Evolutionary conservation across 495 filamentous ascomycete species (phyloP).

Genomic region (Tetracladium marchalianum): DNA sequence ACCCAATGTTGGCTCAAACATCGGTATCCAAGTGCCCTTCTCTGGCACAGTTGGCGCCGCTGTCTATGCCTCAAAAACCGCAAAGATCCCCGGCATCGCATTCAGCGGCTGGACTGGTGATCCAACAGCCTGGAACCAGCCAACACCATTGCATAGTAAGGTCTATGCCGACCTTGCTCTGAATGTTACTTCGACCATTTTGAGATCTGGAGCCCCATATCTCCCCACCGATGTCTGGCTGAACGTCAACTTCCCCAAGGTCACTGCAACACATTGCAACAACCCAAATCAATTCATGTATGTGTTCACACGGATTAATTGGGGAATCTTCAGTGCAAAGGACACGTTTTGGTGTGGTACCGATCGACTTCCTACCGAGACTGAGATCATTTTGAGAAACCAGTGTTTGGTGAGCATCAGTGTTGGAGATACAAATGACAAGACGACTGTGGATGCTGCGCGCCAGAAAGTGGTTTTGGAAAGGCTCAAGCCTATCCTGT

Average conservation of each 20-base stretch:
- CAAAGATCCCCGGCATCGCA: constrained; percentile 50
- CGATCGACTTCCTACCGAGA: constrained; percentile 47
- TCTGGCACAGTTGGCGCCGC: constrained; percentile 57
- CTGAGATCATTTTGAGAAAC: constrained; percentile 30
- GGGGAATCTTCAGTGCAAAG: constrained; percentile 34
- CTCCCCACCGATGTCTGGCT: constrained; percentile 48
- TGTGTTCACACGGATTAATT: constrained; percentile 48
- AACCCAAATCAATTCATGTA: constrained; percentile 43
- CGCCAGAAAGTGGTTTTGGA: constrained; percentile 45
- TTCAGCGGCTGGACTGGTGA: constrained; percentile 46
- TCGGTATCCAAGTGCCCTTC: constrained; percentile 39
- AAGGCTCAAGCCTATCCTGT: constrained; percentile 43
- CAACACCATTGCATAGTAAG: constrained; percentile 36
- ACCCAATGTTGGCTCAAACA: constrained; percentile 53
- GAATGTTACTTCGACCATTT: constrained; percentile 41
- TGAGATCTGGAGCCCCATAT: constrained; percentile 47
- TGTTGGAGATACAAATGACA: constrained; percentile 45
- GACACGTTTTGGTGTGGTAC: constrained; percentile 49
- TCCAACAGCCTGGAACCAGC: constrained; percentile 41
- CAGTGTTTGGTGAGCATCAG: constrained; percentile 56
- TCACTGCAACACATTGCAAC: constrained; percentile 33
- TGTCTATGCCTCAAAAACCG: constrained; percentile 41
- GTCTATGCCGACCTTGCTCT: constrained; percentile 52
- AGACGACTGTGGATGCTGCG: constrained; percentile 44
- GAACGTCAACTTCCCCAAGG: constrained; percentile 55